Evolutionary conservation across 805 yeast species (phyloP).

Genomic region (Wickerhamiella vanderwaltii): DNA sequence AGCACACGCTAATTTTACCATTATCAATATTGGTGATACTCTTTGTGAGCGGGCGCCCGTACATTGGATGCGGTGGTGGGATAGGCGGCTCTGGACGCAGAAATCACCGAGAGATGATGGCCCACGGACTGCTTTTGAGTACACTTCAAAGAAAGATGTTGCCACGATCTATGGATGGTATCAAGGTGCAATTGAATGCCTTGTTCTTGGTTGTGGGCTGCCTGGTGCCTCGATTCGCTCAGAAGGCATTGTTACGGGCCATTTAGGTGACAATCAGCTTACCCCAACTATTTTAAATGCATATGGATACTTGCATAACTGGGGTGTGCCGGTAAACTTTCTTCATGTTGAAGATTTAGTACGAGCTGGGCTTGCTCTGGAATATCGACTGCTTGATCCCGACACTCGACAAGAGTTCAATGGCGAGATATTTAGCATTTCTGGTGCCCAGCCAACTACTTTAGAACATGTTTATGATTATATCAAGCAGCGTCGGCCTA

Average conservation of each 20-base stretch:
- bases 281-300: constrained; percentile 18
- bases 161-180: constrained; percentile 24
- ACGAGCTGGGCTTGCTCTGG: constrained; percentile 34
- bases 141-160: constrained; percentile 13
- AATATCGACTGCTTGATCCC: constrained; percentile 20
- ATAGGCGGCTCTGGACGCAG: constrained; percentile 12
- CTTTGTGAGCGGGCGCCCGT: constrained; percentile 19
- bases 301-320: constrained; percentile 19
- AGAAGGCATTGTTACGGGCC: constrained; percentile 23
- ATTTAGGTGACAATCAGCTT: constrained; percentile 22
- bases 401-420: constrained; percentile 12
- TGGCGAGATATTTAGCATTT: constrained; percentile 17
- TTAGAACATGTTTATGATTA: constrained; percentile 19
- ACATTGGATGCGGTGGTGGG: constrained; percentile 15
- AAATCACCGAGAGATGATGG: constrained; percentile 11
- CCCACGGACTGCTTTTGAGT: constrained; percentile 7
- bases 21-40: constrained; percentile 21
- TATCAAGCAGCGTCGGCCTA: constrained; percentile 12
- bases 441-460: constrained; percentile 19
- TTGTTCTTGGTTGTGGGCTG: constrained; percentile 10
- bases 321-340: constrained; percentile 21
- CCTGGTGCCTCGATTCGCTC: constrained; percentile 18
- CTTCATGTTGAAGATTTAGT: constrained; percentile 29
- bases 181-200: constrained; percentile 20
- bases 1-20: not conserved